Evolutionary conservation across 768 basidiomycete species (phyloP), one percentile per base, ranked within the genome.

Genomic region (Omphalotus guepiniiformis): DNA sequence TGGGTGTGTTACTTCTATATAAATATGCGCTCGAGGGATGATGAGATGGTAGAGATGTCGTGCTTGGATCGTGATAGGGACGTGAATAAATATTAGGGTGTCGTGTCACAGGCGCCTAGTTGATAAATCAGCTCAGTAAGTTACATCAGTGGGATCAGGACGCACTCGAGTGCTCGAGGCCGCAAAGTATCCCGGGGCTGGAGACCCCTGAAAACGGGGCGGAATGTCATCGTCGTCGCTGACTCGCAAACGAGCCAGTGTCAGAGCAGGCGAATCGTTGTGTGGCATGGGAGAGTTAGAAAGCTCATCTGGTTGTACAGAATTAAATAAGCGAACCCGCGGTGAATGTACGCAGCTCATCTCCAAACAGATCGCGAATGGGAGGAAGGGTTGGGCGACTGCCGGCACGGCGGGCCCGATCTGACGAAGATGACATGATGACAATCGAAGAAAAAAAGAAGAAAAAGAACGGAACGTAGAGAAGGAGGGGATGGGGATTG

Each of bases 281-380:
- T n/a, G n/a, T n/a, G n/a, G n/a, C n/a, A n/a, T n/a, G 25, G 71
- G 55, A 21, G 70, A 62, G 47, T 68, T 66, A 27, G 75, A 69
- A 16, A 80, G 61, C 55, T 82, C 80, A 59, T 73, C 78, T 78
- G 36, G 43, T 7, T 2, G n/a, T 40, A 41, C 42, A 13, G 23
- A 23, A 27, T 39, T 36, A 25, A n/a, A 45, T 37, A 19, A n/a
- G 7, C 22, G 16, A 28, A 22, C 23, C 25, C 28, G 39, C n/a
- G 34, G 37, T 9, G 27, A 9, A 18, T 15, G 25, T 26, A 9
- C 15, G 15, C 3, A 26, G 23, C 53, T 55, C 48, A 82, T 85
- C 77, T 71, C 75, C 67, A 58, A 87, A 82, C 50, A 87, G 65
- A 62, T 83, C 81, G 41, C 82, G 80, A 47, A 88, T 85, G 39